Conservation (phyloP, 805 yeast species). For the Teunomyces gatunensis region DNA sequence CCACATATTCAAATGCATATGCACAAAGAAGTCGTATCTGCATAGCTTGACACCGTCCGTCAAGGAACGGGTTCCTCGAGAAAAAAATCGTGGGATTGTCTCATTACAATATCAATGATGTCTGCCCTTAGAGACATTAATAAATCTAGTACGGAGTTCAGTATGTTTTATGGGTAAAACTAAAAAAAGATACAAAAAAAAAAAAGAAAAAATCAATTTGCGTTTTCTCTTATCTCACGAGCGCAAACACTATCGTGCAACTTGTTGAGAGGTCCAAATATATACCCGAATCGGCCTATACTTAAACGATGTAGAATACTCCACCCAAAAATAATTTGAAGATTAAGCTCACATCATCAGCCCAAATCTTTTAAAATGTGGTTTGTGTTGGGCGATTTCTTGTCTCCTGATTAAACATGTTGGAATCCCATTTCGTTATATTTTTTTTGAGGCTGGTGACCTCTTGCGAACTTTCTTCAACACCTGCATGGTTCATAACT, state of each 20-base stretch:
- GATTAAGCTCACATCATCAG: background rate
- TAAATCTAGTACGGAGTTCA: no score
- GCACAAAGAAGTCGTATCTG: background rate
- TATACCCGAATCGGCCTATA: no score
- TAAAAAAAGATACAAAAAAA: no score
- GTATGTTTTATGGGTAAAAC: no score
- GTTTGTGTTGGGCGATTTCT: background rate
- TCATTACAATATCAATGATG: no score
- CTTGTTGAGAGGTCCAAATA: no score
- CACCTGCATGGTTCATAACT: constrained; percentile 1
- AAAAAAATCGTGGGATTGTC: no score
- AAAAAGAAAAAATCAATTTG: no score
- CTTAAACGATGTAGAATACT: background rate
- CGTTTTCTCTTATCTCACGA: no score
- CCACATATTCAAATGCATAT: background rate
- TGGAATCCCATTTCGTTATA: background rate
- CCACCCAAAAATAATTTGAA: background rate
- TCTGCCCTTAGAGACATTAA: no score
- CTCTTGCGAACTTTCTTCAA: background rate
- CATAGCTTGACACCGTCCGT: background rate
- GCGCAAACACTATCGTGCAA: no score
- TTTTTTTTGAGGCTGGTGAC: background rate
- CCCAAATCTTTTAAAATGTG: background rate
- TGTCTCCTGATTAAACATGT: background rate
- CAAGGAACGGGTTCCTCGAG: no score